Conservation (phyloP, 2,329 filamentous ascomycete species). For the Immersiporthe knoxdaviesiana region DNA sequence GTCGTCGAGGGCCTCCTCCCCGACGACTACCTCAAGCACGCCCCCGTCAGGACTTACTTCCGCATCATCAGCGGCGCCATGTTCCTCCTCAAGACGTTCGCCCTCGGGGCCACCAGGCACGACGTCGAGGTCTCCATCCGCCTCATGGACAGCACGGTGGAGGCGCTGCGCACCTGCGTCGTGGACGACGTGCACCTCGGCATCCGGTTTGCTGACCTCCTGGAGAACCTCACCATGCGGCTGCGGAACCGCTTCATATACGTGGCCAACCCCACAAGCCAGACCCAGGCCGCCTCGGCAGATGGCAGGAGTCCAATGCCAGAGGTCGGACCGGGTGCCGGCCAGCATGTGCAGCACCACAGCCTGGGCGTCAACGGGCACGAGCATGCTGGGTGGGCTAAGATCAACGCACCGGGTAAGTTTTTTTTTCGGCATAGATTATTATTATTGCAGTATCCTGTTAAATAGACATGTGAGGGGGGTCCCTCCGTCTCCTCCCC, state of each 20-base stretch:
- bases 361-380: slow-evolving; percentile 20
- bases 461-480: not conserved
- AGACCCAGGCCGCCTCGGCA: slow-evolving; percentile 41
- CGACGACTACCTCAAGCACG: slow-evolving; percentile 77
- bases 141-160: slow-evolving; percentile 74
- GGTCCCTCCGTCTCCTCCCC: too few relatives aligned
- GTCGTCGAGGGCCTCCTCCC: slow-evolving; percentile 78
- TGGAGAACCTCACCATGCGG: slow-evolving; percentile 77
- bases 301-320: slow-evolving; percentile 48
- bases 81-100: slow-evolving; percentile 84
- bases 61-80: slow-evolving; percentile 84
- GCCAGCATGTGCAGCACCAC: slow-evolving; percentile 29
- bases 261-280: slow-evolving; percentile 50
- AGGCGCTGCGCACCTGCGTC: slow-evolving; percentile 75
- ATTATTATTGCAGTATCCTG: not conserved
- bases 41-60: slow-evolving; percentile 83
- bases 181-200: slow-evolving; percentile 85
- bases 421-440: not conserved
- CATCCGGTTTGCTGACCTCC: slow-evolving; percentile 80
- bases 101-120: slow-evolving; percentile 75
- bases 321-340: slow-evolving; percentile 27
- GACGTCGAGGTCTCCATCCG: slow-evolving; percentile 77
- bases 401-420: slow-evolving; percentile 25
- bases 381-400: slow-evolving; percentile 31
- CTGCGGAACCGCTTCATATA: slow-evolving; percentile 75